Evolutionary conservation across 208 protist genomes (phyloP).

Genomic region (Strigomonas culicis): DNA sequence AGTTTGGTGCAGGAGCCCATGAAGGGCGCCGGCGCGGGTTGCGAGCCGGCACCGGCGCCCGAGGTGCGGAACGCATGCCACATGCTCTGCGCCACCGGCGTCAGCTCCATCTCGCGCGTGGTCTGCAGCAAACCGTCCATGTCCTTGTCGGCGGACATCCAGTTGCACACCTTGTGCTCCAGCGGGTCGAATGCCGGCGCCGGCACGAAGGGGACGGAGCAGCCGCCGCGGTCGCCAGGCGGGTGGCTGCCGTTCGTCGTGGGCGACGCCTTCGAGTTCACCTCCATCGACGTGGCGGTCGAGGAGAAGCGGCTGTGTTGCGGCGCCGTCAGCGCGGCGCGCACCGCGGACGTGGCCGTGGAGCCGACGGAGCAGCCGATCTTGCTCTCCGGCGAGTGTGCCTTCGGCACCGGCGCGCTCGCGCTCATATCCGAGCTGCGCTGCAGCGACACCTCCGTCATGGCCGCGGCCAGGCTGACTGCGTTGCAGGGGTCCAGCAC

Average conservation of each 20-base stretch:
- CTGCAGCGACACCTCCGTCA: conserved; percentile 27
- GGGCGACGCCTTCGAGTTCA: not conserved
- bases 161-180: conserved; percentile 23
- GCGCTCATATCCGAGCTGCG: not conserved
- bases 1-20: too few species aligned
- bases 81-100: too few species aligned
- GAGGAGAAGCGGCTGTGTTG: not conserved
- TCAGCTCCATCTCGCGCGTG: too few species aligned
- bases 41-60: too few species aligned
- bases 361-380: too few species aligned
- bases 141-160: conserved; percentile 2
- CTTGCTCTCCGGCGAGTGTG: too few species aligned
- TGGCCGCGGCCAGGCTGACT: conserved; percentile 32
- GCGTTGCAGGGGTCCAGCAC: conserved; percentile 23
- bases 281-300: not conserved
- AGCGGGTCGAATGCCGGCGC: conserved; percentile 20
- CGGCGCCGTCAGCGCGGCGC: not conserved
- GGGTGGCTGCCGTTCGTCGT: not conserved
- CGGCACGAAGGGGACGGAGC: not conserved
- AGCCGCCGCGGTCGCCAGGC: too few species aligned
- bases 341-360: not conserved
- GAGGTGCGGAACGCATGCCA: too few species aligned
- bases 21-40: too few species aligned
- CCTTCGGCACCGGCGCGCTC: too few species aligned
- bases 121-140: not conserved